Conservation (phyloP, 371 early-diverging fungal species). For the Spraguea lophii region DNA sequence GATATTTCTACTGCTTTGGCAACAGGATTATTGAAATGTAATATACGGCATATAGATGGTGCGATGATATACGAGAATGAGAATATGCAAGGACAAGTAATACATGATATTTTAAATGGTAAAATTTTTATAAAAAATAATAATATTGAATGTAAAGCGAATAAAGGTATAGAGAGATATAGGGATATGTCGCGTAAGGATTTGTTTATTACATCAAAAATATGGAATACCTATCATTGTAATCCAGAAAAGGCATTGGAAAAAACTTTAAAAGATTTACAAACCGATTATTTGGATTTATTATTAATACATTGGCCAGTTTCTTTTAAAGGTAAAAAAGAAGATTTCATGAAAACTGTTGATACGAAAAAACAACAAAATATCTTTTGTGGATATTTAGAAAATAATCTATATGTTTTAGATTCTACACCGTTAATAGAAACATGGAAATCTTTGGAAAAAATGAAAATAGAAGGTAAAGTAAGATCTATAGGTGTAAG, state of each 20-base stretch:
- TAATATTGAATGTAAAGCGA: too few relatives aligned
- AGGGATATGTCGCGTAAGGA: too few relatives aligned
- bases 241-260: conserved; percentile 19
- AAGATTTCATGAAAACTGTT: conserved; percentile 49
- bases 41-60: conserved; percentile 44
- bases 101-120: conserved; percentile 22
- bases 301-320: conserved; percentile 56
- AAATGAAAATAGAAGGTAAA: conserved; percentile 46
- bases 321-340: conserved; percentile 41
- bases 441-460: conserved; percentile 46
- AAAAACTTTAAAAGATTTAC: conserved; percentile 48
- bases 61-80: conserved; percentile 42
- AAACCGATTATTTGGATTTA: conserved; percentile 55
- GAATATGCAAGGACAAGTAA: conserved; percentile 28
- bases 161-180: conserved; percentile 6
- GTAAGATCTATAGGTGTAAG: conserved; percentile 52
- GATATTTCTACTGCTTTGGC: conserved; percentile 21
- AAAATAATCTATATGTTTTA: neutral
- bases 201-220: conserved; percentile 43
- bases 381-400: too few relatives aligned
- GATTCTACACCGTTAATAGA: conserved; percentile 7
- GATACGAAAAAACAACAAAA: conserved; percentile 47
- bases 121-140: too few relatives aligned
- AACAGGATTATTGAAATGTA: conserved; percentile 33
- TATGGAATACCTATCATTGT: conserved; percentile 36